phyloP scores from a whole-genome alignment of 1,284 basidiomycete species.

The Ganoderma sinense region DNA sequence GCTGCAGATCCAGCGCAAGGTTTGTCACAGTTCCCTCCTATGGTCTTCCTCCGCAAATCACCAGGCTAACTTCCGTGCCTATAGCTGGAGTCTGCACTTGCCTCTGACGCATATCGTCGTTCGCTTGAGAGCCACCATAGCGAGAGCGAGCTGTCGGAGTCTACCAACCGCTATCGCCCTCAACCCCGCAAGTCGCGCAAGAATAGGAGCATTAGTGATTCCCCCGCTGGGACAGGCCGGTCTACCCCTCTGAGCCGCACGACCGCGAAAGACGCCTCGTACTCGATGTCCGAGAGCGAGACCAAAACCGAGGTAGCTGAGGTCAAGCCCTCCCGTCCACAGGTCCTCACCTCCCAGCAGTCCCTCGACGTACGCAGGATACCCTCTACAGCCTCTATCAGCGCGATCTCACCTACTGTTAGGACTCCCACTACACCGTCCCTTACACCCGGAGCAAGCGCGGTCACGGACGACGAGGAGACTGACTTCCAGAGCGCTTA shows the following conservation, averaged over 20 bases:
- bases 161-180: constrained; percentile 26
- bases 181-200: constrained; percentile 29
- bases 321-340: constrained; percentile 20
- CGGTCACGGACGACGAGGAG: constrained; percentile 78
- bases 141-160: constrained; percentile 54
- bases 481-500: constrained; percentile 87
- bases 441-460: constrained; percentile 49
- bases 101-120: constrained; percentile 59
- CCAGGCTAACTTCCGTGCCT: not conserved
- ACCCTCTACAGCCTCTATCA: constrained; percentile 38
- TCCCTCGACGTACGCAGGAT: constrained; percentile 44
- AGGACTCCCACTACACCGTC: constrained; percentile 49
- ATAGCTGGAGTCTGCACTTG: constrained; percentile 77
- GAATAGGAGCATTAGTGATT: constrained; percentile 29
- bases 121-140: constrained; percentile 49
- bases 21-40: constrained; percentile 38
- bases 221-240: constrained; percentile 29
- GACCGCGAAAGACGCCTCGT: constrained; percentile 10
- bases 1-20: constrained; percentile 84
- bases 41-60: constrained; percentile 17
- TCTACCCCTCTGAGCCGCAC: constrained; percentile 30
- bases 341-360: constrained; percentile 24
- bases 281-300: constrained; percentile 26
- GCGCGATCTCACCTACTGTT: constrained; percentile 41
- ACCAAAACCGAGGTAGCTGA: constrained; percentile 28